Evolutionary conservation across 257 asterid species (phyloP), one percentile per base, ranked within the genome.

Genomic region (Penstemon davidsonii): DNA sequence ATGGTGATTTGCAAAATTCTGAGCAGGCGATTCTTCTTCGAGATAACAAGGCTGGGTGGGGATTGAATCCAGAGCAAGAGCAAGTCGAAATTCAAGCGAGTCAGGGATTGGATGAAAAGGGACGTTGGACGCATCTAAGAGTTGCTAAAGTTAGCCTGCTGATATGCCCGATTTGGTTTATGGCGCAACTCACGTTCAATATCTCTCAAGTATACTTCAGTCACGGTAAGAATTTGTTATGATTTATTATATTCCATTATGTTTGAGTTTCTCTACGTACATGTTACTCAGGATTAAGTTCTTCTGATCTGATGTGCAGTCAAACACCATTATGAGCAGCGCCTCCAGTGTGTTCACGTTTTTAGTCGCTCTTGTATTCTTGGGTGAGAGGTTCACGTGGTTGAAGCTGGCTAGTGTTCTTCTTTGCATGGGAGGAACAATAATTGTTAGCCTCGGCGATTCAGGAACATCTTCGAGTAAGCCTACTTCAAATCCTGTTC

Each of bases 351-450:
- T 94, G 83, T 94, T 91, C 79, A 91, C 97, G 18, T 94, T 90
- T 81, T 45, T 94, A 76, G 96, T 94, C 4, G 91, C 99, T 59
- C 95, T 94, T 64, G 81, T 85, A 43, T 88, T 87, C 73, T 74
- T 91, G 88, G 96, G 90, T 53, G 99, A 94, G 85, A 84, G 75
- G 68, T 94, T 94, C 75, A 85, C 88, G 15, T 94, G 97, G 96
- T 46, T 88, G 78, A 94, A 91, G 87, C 85, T 94, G 66, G 33
- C 74, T 33, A 89, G 99, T 12, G 97, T 94, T 59, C 81, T 94
- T 44, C 96, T 94, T 70, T 94, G 99, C 88, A 94, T 88, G 99
- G 95, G 87, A 60, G 99, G 99, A 44, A 88, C 96, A 4, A 76
- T 88, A 9, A 72, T 87, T 53, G 97, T 94, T 68, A 94, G 99